Percentiles rank a stretch among this genome's conserved stretches.
Evolutionary conservation across 768 basidiomycete species (phyloP).

Genomic region (Psilocybe subaeruginosa): DNA sequence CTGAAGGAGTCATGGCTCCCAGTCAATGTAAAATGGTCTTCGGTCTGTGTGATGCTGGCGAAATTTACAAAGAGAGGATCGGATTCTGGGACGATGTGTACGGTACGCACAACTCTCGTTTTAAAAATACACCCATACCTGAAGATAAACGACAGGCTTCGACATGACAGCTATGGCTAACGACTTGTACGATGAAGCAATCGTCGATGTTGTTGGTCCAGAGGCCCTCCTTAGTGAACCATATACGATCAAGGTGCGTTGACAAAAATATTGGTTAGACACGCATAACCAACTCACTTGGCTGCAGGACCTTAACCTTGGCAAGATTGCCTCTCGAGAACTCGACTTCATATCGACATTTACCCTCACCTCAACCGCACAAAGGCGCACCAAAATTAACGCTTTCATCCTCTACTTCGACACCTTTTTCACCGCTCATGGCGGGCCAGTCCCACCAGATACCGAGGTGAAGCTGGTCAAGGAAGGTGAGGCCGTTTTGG

Average conservation of each 20-base stretch:
- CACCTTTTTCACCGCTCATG: constrained; percentile 79
- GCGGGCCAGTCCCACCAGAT: constrained; percentile 52
- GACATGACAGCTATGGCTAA: constrained; percentile 84
- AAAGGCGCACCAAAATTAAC: constrained; percentile 66
- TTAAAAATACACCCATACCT: neutral
- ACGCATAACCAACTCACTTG: neutral
- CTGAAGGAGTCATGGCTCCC: constrained; percentile 86
- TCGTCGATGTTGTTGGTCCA: constrained; percentile 77
- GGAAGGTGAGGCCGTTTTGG: constrained; percentile 64
- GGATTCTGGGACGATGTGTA: constrained; percentile 92
- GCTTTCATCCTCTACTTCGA: constrained; percentile 94
- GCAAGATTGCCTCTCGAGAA: constrained; percentile 63
- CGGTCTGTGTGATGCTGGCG: constrained; percentile 76
- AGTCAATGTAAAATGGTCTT: constrained; percentile 88
- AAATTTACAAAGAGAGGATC: constrained; percentile 80
- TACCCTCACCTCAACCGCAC: constrained; percentile 64
- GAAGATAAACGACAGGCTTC: constrained; percentile 59
- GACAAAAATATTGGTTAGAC: neutral
- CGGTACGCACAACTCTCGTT: constrained; percentile 47
- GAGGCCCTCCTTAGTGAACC: constrained; percentile 68
- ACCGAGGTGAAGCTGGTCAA: constrained; percentile 58
- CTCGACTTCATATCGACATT: constrained; percentile 84
- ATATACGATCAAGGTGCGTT: constrained; percentile 64
- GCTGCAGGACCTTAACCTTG: constrained; percentile 74
- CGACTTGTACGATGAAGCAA: constrained; percentile 77